Percentiles rank a stretch among this genome's conserved stretches.
These are phyloP conservation scores for sweet orange (Citrus sinensis) DNA, from an alignment of 345 rosid species.

Conservation along the genomic window DNA sequence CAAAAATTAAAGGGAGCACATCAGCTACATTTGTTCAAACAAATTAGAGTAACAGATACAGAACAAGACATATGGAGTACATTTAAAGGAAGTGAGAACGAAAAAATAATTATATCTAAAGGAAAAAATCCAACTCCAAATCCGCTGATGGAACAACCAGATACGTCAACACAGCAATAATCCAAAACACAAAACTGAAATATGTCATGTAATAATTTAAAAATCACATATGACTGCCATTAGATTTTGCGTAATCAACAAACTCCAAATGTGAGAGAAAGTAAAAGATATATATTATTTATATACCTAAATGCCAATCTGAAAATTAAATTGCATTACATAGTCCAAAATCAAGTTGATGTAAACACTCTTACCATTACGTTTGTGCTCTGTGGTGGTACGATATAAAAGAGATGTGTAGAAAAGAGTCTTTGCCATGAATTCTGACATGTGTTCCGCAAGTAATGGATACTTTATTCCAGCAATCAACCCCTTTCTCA, in stretches of 20 bases:
- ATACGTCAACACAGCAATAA: background rate
- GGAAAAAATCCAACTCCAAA: background rate
- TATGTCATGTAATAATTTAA: background rate
- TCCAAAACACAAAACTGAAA: background rate
- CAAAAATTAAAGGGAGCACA: constrained; percentile 15
- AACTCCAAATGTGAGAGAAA: background rate
- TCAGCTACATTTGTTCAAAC: constrained; percentile 14
- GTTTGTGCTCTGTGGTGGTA: constrained; percentile 77
- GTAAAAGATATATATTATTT: background rate
- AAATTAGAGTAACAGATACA: background rate
- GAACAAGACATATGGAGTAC: background rate
- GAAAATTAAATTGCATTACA: background rate
- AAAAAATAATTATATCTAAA: background rate
- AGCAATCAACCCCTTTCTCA: constrained; percentile 87
- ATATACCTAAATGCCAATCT: background rate
- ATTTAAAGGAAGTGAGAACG: background rate
- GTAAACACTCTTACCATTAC: constrained; percentile 43
- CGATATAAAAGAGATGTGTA: constrained; percentile 69
- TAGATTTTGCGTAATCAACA: background rate
- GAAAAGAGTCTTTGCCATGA: constrained; percentile 84
- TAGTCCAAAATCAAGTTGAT: background rate
- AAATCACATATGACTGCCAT: background rate
- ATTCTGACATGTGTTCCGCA: constrained; percentile 76
- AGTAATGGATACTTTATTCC: constrained; percentile 76
- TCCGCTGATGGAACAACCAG: background rate